Percentiles rank a stretch among this genome's conserved stretches.
phyloP scores from a whole-genome alignment of 108 stramenopile genomes.

The Nitzschia inconspicua region DNA sequence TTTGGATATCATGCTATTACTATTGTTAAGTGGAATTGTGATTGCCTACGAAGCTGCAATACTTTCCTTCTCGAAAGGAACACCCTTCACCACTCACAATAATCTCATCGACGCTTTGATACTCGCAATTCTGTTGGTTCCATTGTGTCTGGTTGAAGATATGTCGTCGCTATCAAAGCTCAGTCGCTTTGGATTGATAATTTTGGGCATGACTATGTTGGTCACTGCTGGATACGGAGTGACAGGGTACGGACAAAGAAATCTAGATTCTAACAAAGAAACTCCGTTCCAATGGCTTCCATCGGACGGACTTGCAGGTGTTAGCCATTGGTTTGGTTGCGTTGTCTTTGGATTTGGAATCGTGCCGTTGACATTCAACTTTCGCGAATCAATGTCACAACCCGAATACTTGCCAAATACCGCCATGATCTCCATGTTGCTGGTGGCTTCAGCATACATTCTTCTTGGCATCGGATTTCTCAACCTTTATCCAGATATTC shows the following conservation, averaged over 20 bases:
- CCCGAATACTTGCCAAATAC: conserved; percentile 46
- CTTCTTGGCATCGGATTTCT: conserved; percentile 54
- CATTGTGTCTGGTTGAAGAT: conserved; percentile 65
- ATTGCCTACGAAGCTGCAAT: conserved; percentile 69
- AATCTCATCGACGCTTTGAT: conserved; percentile 35
- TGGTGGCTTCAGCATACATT: conserved; percentile 51
- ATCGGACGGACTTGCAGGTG: conserved; percentile 34
- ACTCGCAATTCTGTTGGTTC: conserved; percentile 40
- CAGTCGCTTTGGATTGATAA: conserved; percentile 46
- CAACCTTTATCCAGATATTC: conserved; percentile 49
- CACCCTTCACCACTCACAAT: conserved; percentile 40
- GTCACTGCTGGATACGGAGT: conserved; percentile 34
- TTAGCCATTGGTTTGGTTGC: conserved; percentile 74
- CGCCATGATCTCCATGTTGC: conserved; percentile 40
- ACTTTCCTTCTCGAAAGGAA: conserved; percentile 49
- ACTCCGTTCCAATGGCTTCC: conserved; percentile 19
- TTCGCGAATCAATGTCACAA: conserved; percentile 67
- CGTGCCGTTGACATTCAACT: conserved; percentile 60
- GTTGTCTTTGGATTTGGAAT: conserved; percentile 62
- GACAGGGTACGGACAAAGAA: not conserved
- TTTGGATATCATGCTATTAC: conserved; percentile 57
- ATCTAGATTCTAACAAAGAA: not conserved
- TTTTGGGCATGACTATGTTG: conserved; percentile 45
- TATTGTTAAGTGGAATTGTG: conserved; percentile 56
- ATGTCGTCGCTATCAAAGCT: conserved; percentile 52